These are phyloP conservation scores for Marasmius oreades DNA, from an alignment of 1,284 basidiomycete species.

Conservation along the genomic window DNA sequence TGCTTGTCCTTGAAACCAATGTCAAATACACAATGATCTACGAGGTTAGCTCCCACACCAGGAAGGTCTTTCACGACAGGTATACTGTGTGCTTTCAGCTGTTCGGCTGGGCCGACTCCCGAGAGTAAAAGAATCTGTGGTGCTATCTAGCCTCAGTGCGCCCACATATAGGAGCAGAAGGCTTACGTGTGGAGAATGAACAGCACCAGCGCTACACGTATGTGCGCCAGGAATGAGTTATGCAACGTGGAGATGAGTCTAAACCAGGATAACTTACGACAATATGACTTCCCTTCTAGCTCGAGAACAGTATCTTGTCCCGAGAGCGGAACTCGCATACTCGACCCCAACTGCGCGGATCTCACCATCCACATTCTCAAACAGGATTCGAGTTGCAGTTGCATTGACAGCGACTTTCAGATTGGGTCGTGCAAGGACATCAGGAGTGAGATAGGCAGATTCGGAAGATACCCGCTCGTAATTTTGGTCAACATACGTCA, in stretches of 20 bases:
- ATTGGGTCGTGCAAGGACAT: slow-evolving; percentile 59
- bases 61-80: slow-evolving; percentile 50
- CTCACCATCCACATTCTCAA: slow-evolving; percentile 40
- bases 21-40: slow-evolving; percentile 53
- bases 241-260: background rate
- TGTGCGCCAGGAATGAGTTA: background rate
- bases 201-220: slow-evolving; percentile 58
- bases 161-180: background rate
- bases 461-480: slow-evolving; percentile 57
- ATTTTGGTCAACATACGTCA: slow-evolving; percentile 57
- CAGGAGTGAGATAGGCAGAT: slow-evolving; percentile 58
- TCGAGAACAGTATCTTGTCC: slow-evolving; percentile 36
- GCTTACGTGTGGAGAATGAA: slow-evolving; percentile 58
- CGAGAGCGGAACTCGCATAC: slow-evolving; percentile 36
- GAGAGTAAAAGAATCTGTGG: slow-evolving; percentile 65
- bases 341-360: slow-evolving; percentile 61
- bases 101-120: slow-evolving; percentile 57
- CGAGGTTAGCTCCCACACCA: slow-evolving; percentile 57
- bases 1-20: slow-evolving; percentile 48
- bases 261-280: slow-evolving; percentile 37
- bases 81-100: slow-evolving; percentile 48
- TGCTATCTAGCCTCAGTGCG: background rate
- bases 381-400: slow-evolving; percentile 53
- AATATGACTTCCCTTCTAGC: slow-evolving; percentile 60
- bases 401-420: slow-evolving; percentile 54